Conservation (phyloP, 495 filamentous ascomycete species). For the Tetracladium marchalianum region DNA sequence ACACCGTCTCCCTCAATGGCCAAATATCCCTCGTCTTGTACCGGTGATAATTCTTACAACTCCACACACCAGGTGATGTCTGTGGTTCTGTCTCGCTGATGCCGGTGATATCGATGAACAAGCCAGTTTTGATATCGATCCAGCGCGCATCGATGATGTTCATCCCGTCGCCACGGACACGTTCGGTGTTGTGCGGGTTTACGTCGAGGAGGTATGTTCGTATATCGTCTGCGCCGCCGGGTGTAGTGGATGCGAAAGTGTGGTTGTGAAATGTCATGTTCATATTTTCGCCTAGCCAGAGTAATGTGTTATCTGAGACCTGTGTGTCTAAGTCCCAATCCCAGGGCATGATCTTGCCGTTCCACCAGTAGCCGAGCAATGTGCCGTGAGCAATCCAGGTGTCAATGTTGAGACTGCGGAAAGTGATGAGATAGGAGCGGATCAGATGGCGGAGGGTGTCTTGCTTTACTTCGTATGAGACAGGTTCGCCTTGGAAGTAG, state of each 20-base stretch:
- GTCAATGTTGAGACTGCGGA: conserved; percentile 52
- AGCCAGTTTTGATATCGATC: conserved; percentile 66
- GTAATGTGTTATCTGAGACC: conserved; percentile 53
- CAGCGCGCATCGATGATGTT: conserved; percentile 84
- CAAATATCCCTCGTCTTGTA: conserved; percentile 66
- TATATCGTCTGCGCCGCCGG: conserved; percentile 22
- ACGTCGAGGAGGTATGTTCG: conserved; percentile 67
- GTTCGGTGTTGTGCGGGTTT: conserved; percentile 56
- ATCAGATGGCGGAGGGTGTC: conserved; percentile 58
- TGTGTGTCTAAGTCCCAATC: conserved; percentile 86
- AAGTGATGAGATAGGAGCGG: conserved; percentile 61
- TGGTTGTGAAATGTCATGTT: conserved; percentile 60
- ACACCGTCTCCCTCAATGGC: conserved; percentile 65
- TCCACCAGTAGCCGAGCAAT: conserved; percentile 89
- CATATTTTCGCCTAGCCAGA: conserved; percentile 48
- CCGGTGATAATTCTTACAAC: conserved; percentile 72
- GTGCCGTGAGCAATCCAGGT: conserved; percentile 89
- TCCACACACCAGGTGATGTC: conserved; percentile 52
- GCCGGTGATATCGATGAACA: conserved; percentile 87
- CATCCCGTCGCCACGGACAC: conserved; percentile 50
- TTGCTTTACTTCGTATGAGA: conserved; percentile 54
- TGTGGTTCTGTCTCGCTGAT: conserved; percentile 56
- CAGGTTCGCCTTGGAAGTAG: conserved; percentile 46
- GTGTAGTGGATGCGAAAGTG: conserved; percentile 24
- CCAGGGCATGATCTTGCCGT: conserved; percentile 74